phyloP scores from a whole-genome alignment of 2,329 filamentous ascomycete species.

The Acrodontium crateriforme region DNA sequence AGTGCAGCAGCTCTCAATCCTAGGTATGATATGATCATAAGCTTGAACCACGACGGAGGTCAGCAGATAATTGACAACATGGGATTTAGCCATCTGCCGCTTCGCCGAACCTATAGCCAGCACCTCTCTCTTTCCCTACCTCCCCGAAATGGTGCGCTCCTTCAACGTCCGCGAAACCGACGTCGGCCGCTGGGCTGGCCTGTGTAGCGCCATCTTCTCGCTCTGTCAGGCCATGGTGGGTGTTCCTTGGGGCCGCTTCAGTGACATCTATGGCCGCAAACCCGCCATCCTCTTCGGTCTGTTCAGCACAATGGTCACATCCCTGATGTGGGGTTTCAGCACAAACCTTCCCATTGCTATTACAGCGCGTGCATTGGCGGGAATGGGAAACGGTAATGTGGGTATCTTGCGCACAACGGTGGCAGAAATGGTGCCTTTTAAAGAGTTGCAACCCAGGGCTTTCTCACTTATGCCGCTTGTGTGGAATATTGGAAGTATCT shows the following conservation, averaged over 20 bases:
- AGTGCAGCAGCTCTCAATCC: conserved; percentile 59
- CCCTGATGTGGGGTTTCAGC: conserved; percentile 72
- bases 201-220: conserved; percentile 75
- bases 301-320: conserved; percentile 65
- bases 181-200: conserved; percentile 70
- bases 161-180: conserved; percentile 59
- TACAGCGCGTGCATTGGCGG: conserved; percentile 59
- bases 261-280: conserved; percentile 71
- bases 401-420: conserved; percentile 74
- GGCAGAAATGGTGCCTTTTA: conserved; percentile 81
- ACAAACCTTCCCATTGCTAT: conserved; percentile 70
- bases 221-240: conserved; percentile 71
- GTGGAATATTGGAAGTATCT: conserved; percentile 76
- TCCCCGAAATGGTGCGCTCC: conserved; percentile 76
- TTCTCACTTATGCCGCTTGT: conserved; percentile 90
- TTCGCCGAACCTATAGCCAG: conserved; percentile 84
- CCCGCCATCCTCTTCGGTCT: conserved; percentile 63
- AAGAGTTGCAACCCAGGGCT: conserved; percentile 70
- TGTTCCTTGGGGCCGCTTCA: conserved; percentile 73
- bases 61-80: conserved; percentile 6
- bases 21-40: conserved; percentile 38
- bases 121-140: conserved; percentile 85
- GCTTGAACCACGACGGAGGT: conserved; percentile 15
- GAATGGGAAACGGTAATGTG: conserved; percentile 71
- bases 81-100: conserved; percentile 63